phyloP scores from a whole-genome alignment of 106 monocot genomes.

The Narthecium ossifragum region DNA sequence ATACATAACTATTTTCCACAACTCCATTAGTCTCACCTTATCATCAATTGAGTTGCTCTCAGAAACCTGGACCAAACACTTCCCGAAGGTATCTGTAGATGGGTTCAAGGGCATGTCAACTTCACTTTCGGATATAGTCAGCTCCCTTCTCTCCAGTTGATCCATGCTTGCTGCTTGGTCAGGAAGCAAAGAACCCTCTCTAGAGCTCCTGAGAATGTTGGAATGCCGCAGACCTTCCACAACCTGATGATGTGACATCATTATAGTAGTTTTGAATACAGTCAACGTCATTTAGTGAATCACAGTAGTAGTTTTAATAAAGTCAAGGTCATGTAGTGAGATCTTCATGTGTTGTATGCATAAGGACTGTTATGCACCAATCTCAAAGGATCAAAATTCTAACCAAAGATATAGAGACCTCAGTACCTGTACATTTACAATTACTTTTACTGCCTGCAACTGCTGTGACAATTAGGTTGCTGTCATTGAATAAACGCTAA shows the following conservation, averaged over 20 bases:
- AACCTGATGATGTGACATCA: not conserved
- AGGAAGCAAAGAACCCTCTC: constrained; percentile 3
- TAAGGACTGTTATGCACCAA: not conserved
- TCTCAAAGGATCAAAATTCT: not conserved
- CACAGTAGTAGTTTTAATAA: not conserved
- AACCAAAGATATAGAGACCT: too few relatives aligned
- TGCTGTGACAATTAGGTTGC: too few relatives aligned
- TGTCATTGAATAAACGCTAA: too few relatives aligned
- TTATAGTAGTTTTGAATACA: not conserved
- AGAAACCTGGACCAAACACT: not conserved
- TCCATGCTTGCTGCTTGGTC: not conserved
- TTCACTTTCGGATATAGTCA: constrained; percentile 1
- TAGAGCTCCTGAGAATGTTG: constrained; percentile 1
- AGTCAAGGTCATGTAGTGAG: not conserved
- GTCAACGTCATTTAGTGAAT: not conserved
- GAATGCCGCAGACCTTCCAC: not conserved
- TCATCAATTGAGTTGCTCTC: constrained; percentile 1
- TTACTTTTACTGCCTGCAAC: too few relatives aligned
- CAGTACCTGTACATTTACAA: too few relatives aligned
- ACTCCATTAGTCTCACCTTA: constrained; percentile 17
- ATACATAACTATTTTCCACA: not conserved
- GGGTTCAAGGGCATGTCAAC: constrained; percentile 3
- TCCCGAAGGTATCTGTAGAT: constrained; percentile 8
- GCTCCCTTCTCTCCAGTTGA: not conserved
- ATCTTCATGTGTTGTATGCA: not conserved